Conservation (phyloP, 2,329 filamentous ascomycete species). For the Aspergillus caelatus region DNA sequence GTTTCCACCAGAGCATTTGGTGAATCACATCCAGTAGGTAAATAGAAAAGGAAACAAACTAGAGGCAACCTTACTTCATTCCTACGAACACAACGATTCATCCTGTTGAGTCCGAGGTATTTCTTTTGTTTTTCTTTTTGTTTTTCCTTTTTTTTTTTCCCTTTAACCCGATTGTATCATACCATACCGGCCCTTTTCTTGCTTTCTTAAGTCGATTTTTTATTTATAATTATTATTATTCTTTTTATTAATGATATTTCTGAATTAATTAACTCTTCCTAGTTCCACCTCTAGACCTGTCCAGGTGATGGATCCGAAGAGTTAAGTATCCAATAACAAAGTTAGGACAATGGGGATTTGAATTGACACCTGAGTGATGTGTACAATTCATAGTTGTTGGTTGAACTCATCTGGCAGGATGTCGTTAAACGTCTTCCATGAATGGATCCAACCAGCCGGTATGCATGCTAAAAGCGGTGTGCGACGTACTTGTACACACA, state of each 20-base stretch:
- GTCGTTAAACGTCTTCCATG: background rate
- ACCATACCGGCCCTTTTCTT: conserved; percentile 4
- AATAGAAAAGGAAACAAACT: background rate
- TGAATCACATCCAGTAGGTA: background rate
- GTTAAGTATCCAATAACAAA: conserved; percentile 3
- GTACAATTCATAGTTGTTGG: conserved; percentile 2
- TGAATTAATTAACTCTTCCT: background rate
- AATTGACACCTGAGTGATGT: conserved; percentile 2
- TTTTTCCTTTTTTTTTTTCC: too few species aligned
- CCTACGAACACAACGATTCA: background rate
- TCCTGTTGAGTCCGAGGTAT: background rate
- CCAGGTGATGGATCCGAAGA: conserved; percentile 24
- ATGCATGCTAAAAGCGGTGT: conserved; percentile 24
- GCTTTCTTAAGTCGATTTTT: background rate
- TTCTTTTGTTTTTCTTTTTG: too few species aligned
- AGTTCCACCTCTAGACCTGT: conserved; percentile 21
- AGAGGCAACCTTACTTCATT: background rate
- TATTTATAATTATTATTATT: background rate
- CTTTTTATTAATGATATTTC: background rate
- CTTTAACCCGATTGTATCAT: background rate
- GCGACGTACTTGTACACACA: background rate
- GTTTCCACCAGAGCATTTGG: background rate
- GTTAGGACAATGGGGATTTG: conserved; percentile 2
- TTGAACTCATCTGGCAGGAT: conserved; percentile 7
- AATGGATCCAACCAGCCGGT: conserved; percentile 7